Evolutionary conservation across 2,329 filamentous ascomycete genomes (phyloP).

Genomic region (Ophiostoma pallidulum): DNA sequence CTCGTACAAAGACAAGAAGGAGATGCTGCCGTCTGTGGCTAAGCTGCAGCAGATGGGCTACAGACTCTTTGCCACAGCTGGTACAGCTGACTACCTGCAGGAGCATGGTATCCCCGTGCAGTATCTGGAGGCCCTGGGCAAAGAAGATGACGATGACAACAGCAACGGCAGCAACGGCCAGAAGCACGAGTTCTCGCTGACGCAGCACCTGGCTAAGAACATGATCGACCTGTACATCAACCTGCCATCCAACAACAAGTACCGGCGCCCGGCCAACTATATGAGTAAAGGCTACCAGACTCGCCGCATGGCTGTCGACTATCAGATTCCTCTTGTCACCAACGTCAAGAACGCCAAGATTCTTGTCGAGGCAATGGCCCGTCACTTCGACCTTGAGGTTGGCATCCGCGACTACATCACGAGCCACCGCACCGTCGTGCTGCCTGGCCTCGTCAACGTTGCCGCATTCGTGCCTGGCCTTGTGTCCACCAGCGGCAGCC

Average conservation of each 20-base stretch:
- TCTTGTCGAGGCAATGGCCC: slow-evolving; percentile 83
- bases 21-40: slow-evolving; percentile 87
- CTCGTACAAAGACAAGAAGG: slow-evolving; percentile 94
- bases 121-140: slow-evolving; percentile 78
- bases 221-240: slow-evolving; percentile 99
- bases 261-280: slow-evolving; percentile 92
- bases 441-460: slow-evolving; percentile 69
- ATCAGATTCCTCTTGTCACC: slow-evolving; percentile 92
- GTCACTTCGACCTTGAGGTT: slow-evolving; percentile 78
- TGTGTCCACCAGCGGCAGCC: slow-evolving; percentile 50
- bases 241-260: slow-evolving; percentile 95
- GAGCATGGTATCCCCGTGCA: slow-evolving; percentile 88
- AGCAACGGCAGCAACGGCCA: slow-evolving; percentile 43
- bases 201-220: slow-evolving; percentile 94
- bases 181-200: slow-evolving; percentile 92
- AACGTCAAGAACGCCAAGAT: slow-evolving; percentile 99
- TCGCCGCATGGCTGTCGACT: slow-evolving; percentile 92
- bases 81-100: slow-evolving; percentile 92
- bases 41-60: slow-evolving; percentile 87
- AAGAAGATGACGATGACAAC: slow-evolving; percentile 49
- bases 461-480: slow-evolving; percentile 72
- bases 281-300: slow-evolving; percentile 98
- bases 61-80: slow-evolving; percentile 91
- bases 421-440: slow-evolving; percentile 65
- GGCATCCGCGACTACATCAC: slow-evolving; percentile 83